phyloP scores from a whole-genome alignment of 108 stramenopile species.

The Stephanodiscus minutulus region DNA sequence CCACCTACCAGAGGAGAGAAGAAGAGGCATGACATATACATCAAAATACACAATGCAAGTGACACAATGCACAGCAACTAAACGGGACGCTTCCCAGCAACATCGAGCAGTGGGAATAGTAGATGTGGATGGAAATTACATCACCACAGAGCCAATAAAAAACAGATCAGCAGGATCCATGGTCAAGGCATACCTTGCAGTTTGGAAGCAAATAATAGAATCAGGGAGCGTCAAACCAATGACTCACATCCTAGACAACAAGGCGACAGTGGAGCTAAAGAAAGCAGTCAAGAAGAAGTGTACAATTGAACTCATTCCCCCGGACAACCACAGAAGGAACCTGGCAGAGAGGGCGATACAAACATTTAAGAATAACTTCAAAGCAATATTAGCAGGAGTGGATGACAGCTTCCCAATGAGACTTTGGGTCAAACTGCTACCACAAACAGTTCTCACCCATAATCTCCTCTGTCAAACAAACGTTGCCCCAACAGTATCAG shows the following conservation, averaged over 20 bases:
- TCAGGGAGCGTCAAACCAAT: no score
- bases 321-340: slow-evolving; percentile 39
- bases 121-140: no score
- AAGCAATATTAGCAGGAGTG: slow-evolving; percentile 32
- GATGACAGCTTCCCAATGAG: slow-evolving; percentile 31
- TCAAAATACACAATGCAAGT: background rate
- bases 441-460: slow-evolving; percentile 18
- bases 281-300: background rate
- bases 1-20: background rate
- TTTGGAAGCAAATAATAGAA: no score
- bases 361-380: slow-evolving; percentile 53
- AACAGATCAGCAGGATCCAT: no score
- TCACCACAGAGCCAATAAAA: no score
- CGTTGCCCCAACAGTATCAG: background rate
- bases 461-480: background rate
- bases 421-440: slow-evolving; percentile 33
- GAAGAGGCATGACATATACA: background rate
- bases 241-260: no score
- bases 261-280: background rate
- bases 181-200: no score
- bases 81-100: no score
- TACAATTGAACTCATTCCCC: slow-evolving; percentile 38
- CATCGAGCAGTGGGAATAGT: no score
- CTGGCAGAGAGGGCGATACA: slow-evolving; percentile 53
- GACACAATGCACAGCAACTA: background rate